Percentiles rank a stretch among this genome's conserved stretches.
Evolutionary conservation across 805 yeast species (phyloP).

Genomic region (Candida ulmi): DNA sequence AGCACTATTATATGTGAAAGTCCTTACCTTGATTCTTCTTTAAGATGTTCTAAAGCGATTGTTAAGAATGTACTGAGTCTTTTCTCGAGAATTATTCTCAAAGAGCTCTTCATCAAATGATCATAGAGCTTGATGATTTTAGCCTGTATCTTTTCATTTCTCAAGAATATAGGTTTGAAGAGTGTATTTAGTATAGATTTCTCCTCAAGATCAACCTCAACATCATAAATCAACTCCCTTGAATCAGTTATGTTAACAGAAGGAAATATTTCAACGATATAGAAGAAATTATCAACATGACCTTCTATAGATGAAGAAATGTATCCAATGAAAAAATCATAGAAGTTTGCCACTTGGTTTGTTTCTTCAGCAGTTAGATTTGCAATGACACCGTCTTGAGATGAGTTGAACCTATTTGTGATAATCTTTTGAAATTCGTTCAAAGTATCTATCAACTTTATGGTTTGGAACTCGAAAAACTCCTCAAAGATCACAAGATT

Average conservation of each 20-base stretch:
- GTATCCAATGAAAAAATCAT: constrained; percentile 7
- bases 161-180: constrained; percentile 15
- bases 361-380: neutral
- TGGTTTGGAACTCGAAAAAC: constrained; percentile 25
- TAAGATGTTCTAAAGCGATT: constrained; percentile 1
- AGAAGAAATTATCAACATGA: constrained; percentile 15
- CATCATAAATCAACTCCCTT: constrained; percentile 14
- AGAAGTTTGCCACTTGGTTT: neutral
- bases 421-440: constrained; percentile 6
- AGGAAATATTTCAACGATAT: constrained; percentile 21
- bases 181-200: constrained; percentile 8
- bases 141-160: constrained; percentile 8
- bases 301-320: constrained; percentile 3
- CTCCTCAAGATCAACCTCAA: constrained; percentile 7
- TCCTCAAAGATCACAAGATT: constrained; percentile 29
- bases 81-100: constrained; percentile 12
- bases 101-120: constrained; percentile 5
- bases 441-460: constrained; percentile 16
- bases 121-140: constrained; percentile 8
- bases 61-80: constrained; percentile 13
- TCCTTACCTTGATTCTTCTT: neutral
- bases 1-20: neutral
- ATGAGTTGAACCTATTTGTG: neutral
- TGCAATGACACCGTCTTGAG: neutral
- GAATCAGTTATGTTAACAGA: neutral